Base-by-base conservation (phyloP, 2,329 filamentous ascomycete species). In the Penicillium sp. region DNA sequence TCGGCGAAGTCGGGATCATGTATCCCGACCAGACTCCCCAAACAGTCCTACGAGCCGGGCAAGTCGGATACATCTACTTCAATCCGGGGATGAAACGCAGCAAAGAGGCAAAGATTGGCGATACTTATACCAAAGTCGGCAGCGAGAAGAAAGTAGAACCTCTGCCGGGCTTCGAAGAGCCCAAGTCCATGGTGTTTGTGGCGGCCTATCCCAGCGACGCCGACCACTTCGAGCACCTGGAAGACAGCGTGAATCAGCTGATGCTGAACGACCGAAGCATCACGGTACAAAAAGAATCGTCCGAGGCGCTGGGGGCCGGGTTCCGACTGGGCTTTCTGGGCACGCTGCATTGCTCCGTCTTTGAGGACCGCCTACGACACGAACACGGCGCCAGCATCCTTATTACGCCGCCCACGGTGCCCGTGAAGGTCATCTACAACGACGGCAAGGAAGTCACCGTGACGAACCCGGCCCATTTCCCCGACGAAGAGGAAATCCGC, bases 161-260 rank as follows among this genome's bases (percentile, higher is more conserved):
- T 12, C 87, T 92, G 54, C 91, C 91, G 0, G 94, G 93, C 2
- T 99, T 99, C 60, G 93, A 96, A 69, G 94, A 99, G 71, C 93
- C 94, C 1, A 96, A 99, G 72, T 89, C 92, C 5, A 99, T 99
- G 94, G 94, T 99, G 4, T 99, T 99, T 64, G 94, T 99, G 3
- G 92, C 93, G 0, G 94, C 94, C 0, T 99, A 96, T 65, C 94
- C 94, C 0, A 91, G 92, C 0, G 92, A 99, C 66, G 91, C 96
- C 64, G 80, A 86, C 64, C 90, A 96, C 71, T 93, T 96, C 68
- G 83, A 84, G 45, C 89, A 91, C 67, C 78, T 99, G 3, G 90
- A 95, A 61, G 93, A 97, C 71, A 96, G 91, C 71, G 97, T 99
- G 68, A 88, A 88, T 59, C 93, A 97, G 70, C 85, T 99, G 14